Evolutionary conservation across 2,329 filamentous ascomycete genomes (phyloP), one percentile per base, ranked within the genome.

Genomic region (Plenodomus lindquistii): DNA sequence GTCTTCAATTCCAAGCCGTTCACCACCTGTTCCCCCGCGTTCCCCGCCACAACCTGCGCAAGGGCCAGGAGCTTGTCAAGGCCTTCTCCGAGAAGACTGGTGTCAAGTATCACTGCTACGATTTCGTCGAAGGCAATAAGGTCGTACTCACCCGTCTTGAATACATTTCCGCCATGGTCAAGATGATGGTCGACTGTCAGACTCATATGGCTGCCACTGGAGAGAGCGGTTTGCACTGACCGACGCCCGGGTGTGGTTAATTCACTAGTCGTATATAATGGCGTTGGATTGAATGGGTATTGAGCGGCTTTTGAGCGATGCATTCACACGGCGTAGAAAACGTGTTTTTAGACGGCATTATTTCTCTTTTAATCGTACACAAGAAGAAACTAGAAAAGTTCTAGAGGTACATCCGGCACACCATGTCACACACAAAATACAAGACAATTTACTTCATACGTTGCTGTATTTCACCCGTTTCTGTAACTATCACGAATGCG

Each of bases 1-100:
- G 91, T 3, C 76, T 96, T 53, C 91, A 96, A 70, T 96, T 96
- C 72, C 91, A 96, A 72, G 90, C 87, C 7, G 86, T 96, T 42
- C 91, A 96, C 66, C 91, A 96, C 67, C 76, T 96, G 18, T 96
- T 86, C 67, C 91, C 91, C 1, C 83, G 91, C 10, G 85, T 96
- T 53, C 91, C 91, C 9, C 81, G 91, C 36, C 91, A 96, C 71
- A 96, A 96, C 69, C 80, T 96, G 42, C 85, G 91, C 39, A 77
- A 77, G 48, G 82, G 87, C 3, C 91, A 94, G 73, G 84, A 81
- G 60, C 77, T 94, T 29, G 89, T 96, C 9, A 80, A 87, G 62
- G 85, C 89, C 38, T 96, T 95, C 64, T 96, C 91, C 63, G 77
- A 84, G 39, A 91, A 95, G 20, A 89, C 90, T 0, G 85, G 84